phyloP scores from a whole-genome alignment of 1,284 basidiomycete species.

The Farysia itapuensis region DNA sequence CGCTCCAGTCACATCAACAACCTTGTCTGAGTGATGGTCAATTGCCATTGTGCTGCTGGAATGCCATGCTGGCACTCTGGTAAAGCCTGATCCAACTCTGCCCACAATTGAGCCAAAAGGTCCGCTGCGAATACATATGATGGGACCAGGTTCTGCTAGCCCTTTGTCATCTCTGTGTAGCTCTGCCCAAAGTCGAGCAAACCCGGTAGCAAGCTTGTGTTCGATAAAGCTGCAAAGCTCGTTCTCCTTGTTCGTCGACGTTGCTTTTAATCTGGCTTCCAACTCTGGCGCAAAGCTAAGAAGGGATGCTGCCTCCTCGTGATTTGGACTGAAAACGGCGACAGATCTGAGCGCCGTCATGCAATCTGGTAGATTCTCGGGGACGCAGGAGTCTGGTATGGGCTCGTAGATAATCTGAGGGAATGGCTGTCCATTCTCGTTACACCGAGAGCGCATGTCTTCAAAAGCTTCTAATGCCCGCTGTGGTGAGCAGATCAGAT shows the following conservation, averaged over 20 bases:
- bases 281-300: conserved; percentile 37
- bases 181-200: conserved; percentile 2
- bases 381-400: conserved; percentile 66
- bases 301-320: conserved; percentile 62
- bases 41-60: neutral
- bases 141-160: conserved; percentile 8
- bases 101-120: conserved; percentile 39
- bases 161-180: neutral
- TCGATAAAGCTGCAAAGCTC: conserved; percentile 16
- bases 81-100: conserved; percentile 4
- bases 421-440: conserved; percentile 62
- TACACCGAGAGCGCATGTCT: conserved; percentile 54
- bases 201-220: conserved; percentile 7
- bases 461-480: conserved; percentile 71
- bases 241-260: conserved; percentile 8
- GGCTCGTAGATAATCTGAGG: conserved; percentile 75
- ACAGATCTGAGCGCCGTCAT: conserved; percentile 68
- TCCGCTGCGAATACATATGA: conserved; percentile 41
- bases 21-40: conserved; percentile 3
- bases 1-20: conserved; percentile 43
- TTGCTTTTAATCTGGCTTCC: too few species aligned
- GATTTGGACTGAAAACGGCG: conserved; percentile 66
- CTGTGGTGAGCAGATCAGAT: conserved; percentile 81
- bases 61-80: conserved; percentile 33
- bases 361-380: conserved; percentile 72